Evolutionary conservation across 306 rosid genomes (phyloP), one percentile per base, ranked within the genome.

Genomic region (Hippophae gyantsensis): DNA sequence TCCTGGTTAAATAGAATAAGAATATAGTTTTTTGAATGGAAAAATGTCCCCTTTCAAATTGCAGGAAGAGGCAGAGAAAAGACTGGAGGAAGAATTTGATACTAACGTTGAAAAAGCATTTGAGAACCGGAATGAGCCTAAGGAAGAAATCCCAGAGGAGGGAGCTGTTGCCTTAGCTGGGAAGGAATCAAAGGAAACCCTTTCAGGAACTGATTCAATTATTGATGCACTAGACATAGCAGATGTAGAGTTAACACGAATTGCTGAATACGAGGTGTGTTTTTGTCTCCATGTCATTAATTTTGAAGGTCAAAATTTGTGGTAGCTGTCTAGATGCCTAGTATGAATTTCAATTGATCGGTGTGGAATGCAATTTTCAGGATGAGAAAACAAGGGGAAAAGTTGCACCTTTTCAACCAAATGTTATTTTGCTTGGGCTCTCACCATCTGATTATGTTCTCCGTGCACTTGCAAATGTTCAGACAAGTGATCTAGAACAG

Each of bases 1-100:
- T 32, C 38, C 38, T 32, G 38, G 38, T 32, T 32, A 32, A 32
- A 32, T 32, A 32, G 38, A 32, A 32, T 32, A 32, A 32, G 38
- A 18, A 43, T 26, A 5, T 59, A 46, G 13, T 5, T 3, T 42
- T 23, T 48, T 62, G 52, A 63, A 40, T 14, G 8, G 46, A 45
- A 41, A 54, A 58, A 51, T 69, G 48, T 42, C 58, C 44, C 52
- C 13, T 81, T 76, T 27, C 47, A 56, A 72, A 65, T 75, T 79
- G 78, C 89, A 92, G 98, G 98, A 92, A 76, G 98, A 92, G 84
- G 86, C 85, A 76, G 98, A 92, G 64, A 92, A 87, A 60, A 79
- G 95, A 76, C 67, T 92, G 76, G 96, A 85, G 70, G 87, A 83
- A 75, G 81, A 81, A 87, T 78, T 89, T 32, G 98, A 92, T 64